phyloP scores from a whole-genome alignment of 192 early-diverging fungal genomes.

The Chytriomyces hyalinus region DNA sequence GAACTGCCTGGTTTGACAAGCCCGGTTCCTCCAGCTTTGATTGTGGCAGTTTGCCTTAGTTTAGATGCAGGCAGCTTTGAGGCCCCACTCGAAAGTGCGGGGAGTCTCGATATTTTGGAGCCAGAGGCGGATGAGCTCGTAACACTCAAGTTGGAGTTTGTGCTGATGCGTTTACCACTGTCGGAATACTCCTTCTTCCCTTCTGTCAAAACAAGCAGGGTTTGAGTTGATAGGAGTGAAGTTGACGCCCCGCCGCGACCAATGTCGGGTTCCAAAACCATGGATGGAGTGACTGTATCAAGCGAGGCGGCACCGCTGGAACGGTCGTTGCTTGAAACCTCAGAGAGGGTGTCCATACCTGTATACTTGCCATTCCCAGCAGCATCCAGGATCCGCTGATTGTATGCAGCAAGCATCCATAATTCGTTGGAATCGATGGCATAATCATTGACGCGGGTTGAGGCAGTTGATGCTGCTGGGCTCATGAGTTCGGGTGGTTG shows the following conservation, averaged over 20 bases:
- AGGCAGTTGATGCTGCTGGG: not conserved
- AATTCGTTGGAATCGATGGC: constrained; percentile 21
- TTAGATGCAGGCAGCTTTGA: not conserved
- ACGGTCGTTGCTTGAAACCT: not conserved
- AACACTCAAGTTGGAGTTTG: not conserved
- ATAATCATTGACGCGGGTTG: constrained; percentile 2
- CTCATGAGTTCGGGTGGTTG: not conserved
- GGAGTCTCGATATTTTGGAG: not conserved
- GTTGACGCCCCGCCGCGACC: not conserved
- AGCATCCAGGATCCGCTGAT: not conserved
- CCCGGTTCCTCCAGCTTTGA: not conserved
- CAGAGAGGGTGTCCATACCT: not conserved
- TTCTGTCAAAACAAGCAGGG: not conserved
- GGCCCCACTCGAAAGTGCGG: not conserved
- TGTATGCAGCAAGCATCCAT: constrained; percentile 30
- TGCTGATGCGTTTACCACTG: not conserved
- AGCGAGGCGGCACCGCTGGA: not conserved
- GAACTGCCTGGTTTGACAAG: not conserved
- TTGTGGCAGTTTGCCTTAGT: not conserved
- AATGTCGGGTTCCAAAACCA: too few species aligned
- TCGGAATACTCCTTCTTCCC: not conserved
- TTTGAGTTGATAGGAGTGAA: not conserved
- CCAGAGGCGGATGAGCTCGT: not conserved
- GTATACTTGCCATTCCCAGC: not conserved
- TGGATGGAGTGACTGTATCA: not conserved